Evolutionary conservation across 1,284 basidiomycete genomes (phyloP).

Genomic region (Trichosporon faecale): DNA sequence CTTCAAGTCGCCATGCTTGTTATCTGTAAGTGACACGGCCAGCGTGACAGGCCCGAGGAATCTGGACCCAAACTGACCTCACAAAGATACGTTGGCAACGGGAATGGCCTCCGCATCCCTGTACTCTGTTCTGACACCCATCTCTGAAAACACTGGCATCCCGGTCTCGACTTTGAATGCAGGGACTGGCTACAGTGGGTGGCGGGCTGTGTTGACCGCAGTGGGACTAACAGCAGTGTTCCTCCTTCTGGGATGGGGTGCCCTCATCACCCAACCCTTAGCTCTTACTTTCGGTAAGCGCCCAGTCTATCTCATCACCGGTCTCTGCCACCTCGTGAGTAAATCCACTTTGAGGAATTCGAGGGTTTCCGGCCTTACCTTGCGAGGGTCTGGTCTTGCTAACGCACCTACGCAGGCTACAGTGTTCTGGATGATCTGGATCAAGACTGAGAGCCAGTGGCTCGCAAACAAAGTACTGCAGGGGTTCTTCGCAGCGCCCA

Average conservation of each 20-base stretch:
- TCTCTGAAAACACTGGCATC: constrained; percentile 25
- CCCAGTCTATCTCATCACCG: constrained; percentile 25
- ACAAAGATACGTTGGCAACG: constrained; percentile 18
- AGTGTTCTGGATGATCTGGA: constrained; percentile 27
- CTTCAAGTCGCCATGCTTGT: constrained; percentile 25
- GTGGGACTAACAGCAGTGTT: constrained; percentile 21
- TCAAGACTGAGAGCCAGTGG: constrained; percentile 21
- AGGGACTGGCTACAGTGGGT: constrained; percentile 29
- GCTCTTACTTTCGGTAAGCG: constrained; percentile 32
- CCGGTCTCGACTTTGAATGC: constrained; percentile 26
- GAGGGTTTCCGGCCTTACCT: neutral
- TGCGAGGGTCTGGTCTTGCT: neutral
- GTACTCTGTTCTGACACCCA: constrained; percentile 30
- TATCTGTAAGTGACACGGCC: constrained; percentile 16
- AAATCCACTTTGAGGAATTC: too few species aligned
- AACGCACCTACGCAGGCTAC: constrained; percentile 11
- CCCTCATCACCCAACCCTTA: constrained; percentile 30
- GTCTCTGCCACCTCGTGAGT: constrained; percentile 19
- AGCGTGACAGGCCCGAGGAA: neutral
- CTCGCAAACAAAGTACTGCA: constrained; percentile 29
- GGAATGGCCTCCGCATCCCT: constrained; percentile 23
- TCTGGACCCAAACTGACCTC: neutral
- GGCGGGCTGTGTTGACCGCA: too few species aligned
- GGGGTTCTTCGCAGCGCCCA: constrained; percentile 26
- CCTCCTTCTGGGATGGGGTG: constrained; percentile 33